These are phyloP conservation scores for Glycine tomentella DNA, from an alignment of 306 rosid genomes.

Conservation along the genomic window DNA sequence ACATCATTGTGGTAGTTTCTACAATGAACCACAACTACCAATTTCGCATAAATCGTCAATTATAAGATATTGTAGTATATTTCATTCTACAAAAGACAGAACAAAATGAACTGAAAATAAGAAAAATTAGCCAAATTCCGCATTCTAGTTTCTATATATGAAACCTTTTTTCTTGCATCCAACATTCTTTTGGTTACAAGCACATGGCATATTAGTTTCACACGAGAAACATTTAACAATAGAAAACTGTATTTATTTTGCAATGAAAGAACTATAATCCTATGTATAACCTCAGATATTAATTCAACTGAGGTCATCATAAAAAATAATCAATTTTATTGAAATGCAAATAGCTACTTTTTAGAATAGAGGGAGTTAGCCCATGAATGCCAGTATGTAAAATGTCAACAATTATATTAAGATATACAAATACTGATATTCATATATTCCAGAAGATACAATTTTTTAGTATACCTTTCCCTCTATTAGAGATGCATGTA, in stretches of 20 bases:
- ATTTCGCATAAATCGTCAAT: background rate
- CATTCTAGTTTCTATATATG: constrained; percentile 16
- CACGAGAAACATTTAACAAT: constrained; percentile 25
- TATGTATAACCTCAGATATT: constrained; percentile 7
- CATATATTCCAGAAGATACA: background rate
- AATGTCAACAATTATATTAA: background rate
- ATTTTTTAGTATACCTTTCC: constrained; percentile 71
- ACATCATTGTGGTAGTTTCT: constrained; percentile 32
- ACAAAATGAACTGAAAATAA: constrained; percentile 21
- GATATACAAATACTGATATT: background rate
- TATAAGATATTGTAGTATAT: constrained; percentile 16
- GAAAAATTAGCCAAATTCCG: constrained; percentile 22
- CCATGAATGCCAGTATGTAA: background rate
- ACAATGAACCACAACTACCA: too few species aligned
- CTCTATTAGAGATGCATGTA: constrained; percentile 70
- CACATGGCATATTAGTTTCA: background rate
- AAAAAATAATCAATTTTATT: background rate
- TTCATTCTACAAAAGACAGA: background rate
- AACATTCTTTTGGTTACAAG: background rate
- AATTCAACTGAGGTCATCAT: constrained; percentile 23
- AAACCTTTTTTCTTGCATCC: constrained; percentile 21
- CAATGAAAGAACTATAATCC: constrained; percentile 32
- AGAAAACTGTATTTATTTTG: background rate
- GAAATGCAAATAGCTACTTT: background rate
- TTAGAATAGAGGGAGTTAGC: background rate